phyloP scores from a whole-genome alignment of 2,329 filamentous ascomycete species.

The Phialocephala sp. region DNA sequence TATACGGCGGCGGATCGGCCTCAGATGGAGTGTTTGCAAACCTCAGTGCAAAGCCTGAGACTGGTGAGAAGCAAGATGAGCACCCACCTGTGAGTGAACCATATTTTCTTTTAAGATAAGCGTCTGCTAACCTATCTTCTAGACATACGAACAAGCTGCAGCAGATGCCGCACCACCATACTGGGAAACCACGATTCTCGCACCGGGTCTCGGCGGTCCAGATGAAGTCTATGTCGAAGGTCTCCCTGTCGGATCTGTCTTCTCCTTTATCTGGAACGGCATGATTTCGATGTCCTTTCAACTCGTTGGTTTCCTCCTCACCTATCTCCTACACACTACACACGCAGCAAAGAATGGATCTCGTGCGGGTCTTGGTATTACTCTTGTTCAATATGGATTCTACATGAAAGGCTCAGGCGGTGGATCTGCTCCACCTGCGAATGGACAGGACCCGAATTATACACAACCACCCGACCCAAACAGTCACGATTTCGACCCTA shows the following conservation, averaged over 20 bases:
- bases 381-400: constrained; percentile 95
- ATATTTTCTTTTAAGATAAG: constrained; percentile 12
- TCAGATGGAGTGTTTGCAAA: constrained; percentile 98
- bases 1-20: constrained; percentile 76
- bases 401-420: constrained; percentile 77
- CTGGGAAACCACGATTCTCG: constrained; percentile 98
- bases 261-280: constrained; percentile 88
- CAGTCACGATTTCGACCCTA: constrained; percentile 83
- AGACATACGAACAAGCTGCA: constrained; percentile 98
- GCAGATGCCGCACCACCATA: constrained; percentile 96
- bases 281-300: constrained; percentile 99
- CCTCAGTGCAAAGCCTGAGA: constrained; percentile 86
- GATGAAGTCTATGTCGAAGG: constrained; percentile 98
- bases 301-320: constrained; percentile 95
- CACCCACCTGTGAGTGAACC: constrained; percentile 81
- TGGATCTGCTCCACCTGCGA: constrained; percentile 46
- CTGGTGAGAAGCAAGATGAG: constrained; percentile 81
- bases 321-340: constrained; percentile 96
- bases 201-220: constrained; percentile 84
- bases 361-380: constrained; percentile 90
- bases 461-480: constrained; percentile 85
- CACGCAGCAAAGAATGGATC: constrained; percentile 98
- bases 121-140: constrained; percentile 25
- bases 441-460: constrained; percentile 59
- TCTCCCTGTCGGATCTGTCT: constrained; percentile 86